phyloP scores from a whole-genome alignment of 1,139 yeast species.

The Hyphopichia burtonii region DNA sequence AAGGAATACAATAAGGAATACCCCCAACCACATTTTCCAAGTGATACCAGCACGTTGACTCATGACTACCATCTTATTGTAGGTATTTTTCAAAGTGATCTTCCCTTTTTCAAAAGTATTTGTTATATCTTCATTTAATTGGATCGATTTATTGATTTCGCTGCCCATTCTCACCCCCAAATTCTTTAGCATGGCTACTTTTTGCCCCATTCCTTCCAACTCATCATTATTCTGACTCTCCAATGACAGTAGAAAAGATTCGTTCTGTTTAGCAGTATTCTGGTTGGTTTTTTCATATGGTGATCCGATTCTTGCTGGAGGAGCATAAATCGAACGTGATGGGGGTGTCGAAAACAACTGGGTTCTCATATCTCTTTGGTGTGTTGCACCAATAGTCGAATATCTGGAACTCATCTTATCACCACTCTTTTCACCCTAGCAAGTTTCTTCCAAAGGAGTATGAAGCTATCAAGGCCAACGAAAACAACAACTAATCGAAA shows the following conservation, averaged over 20 bases:
- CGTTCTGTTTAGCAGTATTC: conserved; percentile 44
- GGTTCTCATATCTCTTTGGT: conserved; percentile 48
- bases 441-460: too few relatives aligned
- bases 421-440: background rate
- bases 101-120: conserved; percentile 43
- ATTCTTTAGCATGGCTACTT: conserved; percentile 68
- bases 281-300: conserved; percentile 49
- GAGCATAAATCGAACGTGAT: conserved; percentile 22
- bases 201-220: conserved; percentile 64
- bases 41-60: conserved; percentile 80
- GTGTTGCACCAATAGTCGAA: conserved; percentile 38
- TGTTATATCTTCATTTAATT: conserved; percentile 58
- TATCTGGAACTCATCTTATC: conserved; percentile 30
- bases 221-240: conserved; percentile 87
- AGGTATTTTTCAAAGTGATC: conserved; percentile 60
- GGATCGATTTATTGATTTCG: conserved; percentile 74
- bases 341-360: conserved; percentile 35
- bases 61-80: conserved; percentile 74
- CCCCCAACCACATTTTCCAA: conserved; percentile 74
- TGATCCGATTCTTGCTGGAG: conserved; percentile 41
- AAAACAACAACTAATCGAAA: conserved; percentile 1
- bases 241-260: conserved; percentile 63
- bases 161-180: conserved; percentile 77
- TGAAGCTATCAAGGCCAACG: too few relatives aligned
- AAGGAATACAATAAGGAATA: conserved; percentile 60